Conservation (phyloP, 345 rosid genomes). For the Firmiana major region DNA sequence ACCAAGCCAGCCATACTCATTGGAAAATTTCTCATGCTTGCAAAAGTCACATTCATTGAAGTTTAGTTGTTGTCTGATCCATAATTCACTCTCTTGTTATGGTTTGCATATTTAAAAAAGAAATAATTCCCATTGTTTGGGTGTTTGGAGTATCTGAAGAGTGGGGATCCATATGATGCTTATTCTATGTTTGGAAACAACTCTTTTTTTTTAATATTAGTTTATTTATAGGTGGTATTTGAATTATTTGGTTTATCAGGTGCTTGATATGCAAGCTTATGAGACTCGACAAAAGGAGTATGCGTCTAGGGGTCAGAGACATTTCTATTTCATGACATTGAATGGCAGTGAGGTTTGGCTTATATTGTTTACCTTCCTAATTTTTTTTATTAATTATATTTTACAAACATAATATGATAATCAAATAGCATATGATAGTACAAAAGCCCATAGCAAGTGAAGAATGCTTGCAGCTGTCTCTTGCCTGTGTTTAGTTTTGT, state of each 20-base stretch:
- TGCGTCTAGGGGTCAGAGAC: slow-evolving; percentile 89
- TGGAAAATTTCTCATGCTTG: not conserved
- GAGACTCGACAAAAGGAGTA: slow-evolving; percentile 83
- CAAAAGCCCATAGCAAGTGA: not conserved
- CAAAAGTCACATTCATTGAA: not conserved
- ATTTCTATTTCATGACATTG: slow-evolving; percentile 98
- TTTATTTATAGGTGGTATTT: not conserved
- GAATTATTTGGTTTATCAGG: slow-evolving; percentile 41
- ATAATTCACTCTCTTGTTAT: not conserved
- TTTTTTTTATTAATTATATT: not conserved
- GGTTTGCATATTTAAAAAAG: not conserved
- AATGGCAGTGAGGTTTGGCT: slow-evolving; percentile 88
- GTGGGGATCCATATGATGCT: not conserved
- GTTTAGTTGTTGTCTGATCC: not conserved
- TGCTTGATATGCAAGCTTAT: slow-evolving; percentile 88
- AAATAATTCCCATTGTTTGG: not conserved
- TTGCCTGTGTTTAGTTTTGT: not conserved
- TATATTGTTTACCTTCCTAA: not conserved
- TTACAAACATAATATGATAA: not conserved
- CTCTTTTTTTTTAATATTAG: not conserved
- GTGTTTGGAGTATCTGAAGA: not conserved
- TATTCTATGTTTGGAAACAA: not conserved
- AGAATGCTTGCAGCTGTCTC: not conserved
- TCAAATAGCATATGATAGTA: not conserved
- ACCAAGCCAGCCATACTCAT: not conserved